Conservation (phyloP, 345 rosid species). For the Populus nigra region DNA sequence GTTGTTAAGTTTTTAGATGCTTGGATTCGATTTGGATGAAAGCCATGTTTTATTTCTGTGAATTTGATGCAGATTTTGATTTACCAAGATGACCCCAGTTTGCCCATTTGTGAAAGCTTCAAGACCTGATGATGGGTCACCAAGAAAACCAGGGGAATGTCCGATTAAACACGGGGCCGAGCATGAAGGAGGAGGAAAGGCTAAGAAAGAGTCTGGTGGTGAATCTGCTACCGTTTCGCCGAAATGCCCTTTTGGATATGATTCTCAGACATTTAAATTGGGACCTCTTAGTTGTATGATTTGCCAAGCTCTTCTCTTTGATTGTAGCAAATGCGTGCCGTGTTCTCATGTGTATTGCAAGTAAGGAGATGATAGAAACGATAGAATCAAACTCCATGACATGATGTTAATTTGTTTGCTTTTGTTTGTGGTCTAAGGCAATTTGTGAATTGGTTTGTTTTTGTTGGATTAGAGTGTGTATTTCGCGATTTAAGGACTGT, state of each 20-base stretch:
- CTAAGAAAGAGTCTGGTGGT: slow-evolving; percentile 35
- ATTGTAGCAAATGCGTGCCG: slow-evolving; percentile 76
- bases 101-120: slow-evolving; percentile 77
- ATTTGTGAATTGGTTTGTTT: not conserved
- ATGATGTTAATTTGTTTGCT: not conserved
- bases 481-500: slow-evolving; percentile 80
- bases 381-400: not conserved
- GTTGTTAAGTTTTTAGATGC: not conserved
- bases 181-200: slow-evolving; percentile 22
- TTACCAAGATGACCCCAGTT: slow-evolving; percentile 54
- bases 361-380: slow-evolving; percentile 35
- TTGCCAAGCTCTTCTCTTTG: slow-evolving; percentile 85
- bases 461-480: slow-evolving; percentile 48
- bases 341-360: slow-evolving; percentile 88
- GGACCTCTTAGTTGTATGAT: slow-evolving; percentile 95
- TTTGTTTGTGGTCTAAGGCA: slow-evolving; percentile 3
- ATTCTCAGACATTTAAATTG: slow-evolving; percentile 81
- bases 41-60: slow-evolving; percentile 2
- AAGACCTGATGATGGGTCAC: slow-evolving; percentile 54
- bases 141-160: slow-evolving; percentile 27
- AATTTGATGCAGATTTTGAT: slow-evolving; percentile 14
- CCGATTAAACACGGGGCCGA: slow-evolving; percentile 31
- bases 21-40: not conserved
- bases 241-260: slow-evolving; percentile 93
- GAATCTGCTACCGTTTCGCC: slow-evolving; percentile 48